Conservation (phyloP, 208 protist species). For the Trypanosoma cruzi region DNA sequence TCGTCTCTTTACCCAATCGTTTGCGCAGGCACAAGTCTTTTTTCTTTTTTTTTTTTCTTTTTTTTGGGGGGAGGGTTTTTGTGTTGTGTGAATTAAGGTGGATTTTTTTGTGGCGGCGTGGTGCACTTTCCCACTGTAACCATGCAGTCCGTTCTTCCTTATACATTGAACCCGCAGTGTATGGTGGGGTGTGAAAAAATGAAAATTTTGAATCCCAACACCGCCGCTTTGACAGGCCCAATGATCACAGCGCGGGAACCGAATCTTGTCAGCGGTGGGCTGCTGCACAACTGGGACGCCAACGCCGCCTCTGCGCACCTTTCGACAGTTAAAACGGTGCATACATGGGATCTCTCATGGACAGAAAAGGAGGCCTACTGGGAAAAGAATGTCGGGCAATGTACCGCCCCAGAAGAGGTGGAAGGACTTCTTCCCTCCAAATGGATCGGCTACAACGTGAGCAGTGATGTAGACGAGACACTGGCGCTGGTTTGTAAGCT, state of each 20-base stretch:
- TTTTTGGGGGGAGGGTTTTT: too few relatives aligned
- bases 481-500: slow-evolving; percentile 88
- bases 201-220: slow-evolving; percentile 77
- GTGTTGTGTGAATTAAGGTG: neutral
- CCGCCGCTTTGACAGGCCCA: slow-evolving; percentile 59
- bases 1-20: neutral
- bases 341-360: slow-evolving; percentile 87
- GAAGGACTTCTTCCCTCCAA: slow-evolving; percentile 84
- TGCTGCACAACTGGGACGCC: slow-evolving; percentile 86
- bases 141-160: slow-evolving; percentile 87
- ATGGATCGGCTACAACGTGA: slow-evolving; percentile 87
- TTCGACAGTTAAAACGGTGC: slow-evolving; percentile 44
- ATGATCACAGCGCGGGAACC: slow-evolving; percentile 59
- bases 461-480: slow-evolving; percentile 85
- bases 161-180: slow-evolving; percentile 81
- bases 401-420: slow-evolving; percentile 83
- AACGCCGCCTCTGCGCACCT: slow-evolving; percentile 67
- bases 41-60: neutral
- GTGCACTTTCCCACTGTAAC: neutral
- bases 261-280: slow-evolving; percentile 64
- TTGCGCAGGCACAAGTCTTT: neutral
- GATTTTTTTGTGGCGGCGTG: neutral
- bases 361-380: slow-evolving; percentile 77
- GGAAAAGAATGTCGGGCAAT: slow-evolving; percentile 73
- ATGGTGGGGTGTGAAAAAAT: slow-evolving; percentile 80